Percentiles rank a stretch among this genome's conserved stretches.
These are phyloP conservation scores for Cucumis sativus DNA, from an alignment of 306 rosid genomes.

Conservation along the genomic window DNA sequence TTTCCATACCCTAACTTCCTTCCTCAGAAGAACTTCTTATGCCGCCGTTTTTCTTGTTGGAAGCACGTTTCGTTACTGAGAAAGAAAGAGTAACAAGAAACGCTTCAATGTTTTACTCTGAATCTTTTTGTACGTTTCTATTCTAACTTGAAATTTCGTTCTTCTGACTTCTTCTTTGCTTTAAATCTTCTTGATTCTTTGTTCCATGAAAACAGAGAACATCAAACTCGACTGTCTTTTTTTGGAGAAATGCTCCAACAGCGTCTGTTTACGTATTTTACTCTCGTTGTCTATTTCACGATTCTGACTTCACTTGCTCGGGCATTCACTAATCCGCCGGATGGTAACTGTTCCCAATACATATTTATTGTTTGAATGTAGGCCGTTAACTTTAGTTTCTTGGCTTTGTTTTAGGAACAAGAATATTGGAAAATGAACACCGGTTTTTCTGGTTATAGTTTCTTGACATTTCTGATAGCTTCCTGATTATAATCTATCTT, in stretches of 20 bases:
- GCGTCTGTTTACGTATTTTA: conserved; percentile 11
- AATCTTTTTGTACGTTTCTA: background rate
- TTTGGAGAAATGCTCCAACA: conserved; percentile 25
- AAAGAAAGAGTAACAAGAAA: background rate
- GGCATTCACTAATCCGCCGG: conserved; percentile 33
- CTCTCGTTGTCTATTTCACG: conserved; percentile 25
- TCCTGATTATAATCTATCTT: background rate
- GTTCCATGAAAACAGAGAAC: background rate
- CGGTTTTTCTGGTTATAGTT: background rate
- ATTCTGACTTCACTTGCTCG: conserved; percentile 27
- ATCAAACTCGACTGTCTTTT: background rate
- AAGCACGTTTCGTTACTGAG: background rate
- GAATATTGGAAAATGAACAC: background rate
- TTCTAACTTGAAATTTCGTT: background rate
- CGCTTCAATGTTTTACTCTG: background rate
- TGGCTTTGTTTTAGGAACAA: background rate
- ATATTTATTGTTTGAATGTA: background rate
- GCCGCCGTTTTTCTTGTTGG: background rate
- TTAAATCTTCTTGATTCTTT: background rate
- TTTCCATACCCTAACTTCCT: background rate
- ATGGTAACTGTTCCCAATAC: conserved; percentile 32
- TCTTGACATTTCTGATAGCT: background rate
- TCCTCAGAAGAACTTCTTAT: background rate
- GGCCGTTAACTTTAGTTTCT: background rate
- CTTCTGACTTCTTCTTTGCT: background rate